These are phyloP conservation scores for Saksenaea oblongispora DNA, from an alignment of 371 early-diverging fungal genomes.

Conservation along the genomic window DNA sequence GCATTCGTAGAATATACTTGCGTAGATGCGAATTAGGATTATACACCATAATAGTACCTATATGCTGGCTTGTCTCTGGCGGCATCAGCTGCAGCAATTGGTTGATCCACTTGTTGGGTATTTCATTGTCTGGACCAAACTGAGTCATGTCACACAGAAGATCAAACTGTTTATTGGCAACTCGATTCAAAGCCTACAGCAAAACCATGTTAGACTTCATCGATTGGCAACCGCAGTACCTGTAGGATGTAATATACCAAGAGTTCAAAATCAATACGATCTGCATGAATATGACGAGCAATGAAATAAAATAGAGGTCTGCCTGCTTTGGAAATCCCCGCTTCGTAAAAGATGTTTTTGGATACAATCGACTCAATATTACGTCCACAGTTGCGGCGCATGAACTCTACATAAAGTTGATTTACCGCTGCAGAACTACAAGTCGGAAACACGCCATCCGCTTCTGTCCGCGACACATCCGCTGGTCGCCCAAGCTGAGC, in stretches of 20 bases:
- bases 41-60: conserved; percentile 69
- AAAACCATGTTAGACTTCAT: too few species aligned
- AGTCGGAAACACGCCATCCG: conserved; percentile 41
- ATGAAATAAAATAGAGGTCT: conserved; percentile 87
- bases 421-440: conserved; percentile 54
- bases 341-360: conserved; percentile 79
- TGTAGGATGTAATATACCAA: conserved; percentile 74
- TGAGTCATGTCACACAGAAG: conserved; percentile 83
- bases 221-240: conserved; percentile 46
- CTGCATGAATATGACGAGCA: conserved; percentile 72
- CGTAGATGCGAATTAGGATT: conserved; percentile 82
- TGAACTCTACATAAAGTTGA: conserved; percentile 77
- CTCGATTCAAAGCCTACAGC: conserved; percentile 56
- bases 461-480: conserved; percentile 43
- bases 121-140: conserved; percentile 82
- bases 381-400: conserved; percentile 74
- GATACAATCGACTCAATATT: conserved; percentile 64
- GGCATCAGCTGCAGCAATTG: conserved; percentile 79
- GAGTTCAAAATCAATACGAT: conserved; percentile 83
- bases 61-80: conserved; percentile 50
- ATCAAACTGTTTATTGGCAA: conserved; percentile 67
- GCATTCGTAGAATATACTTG: conserved; percentile 65
- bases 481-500: conserved; percentile 84
- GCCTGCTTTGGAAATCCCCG: conserved; percentile 74
- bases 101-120: conserved; percentile 73